Conservation (phyloP, 129 eudicot genomes). For the Tagetes erecta region DNA sequence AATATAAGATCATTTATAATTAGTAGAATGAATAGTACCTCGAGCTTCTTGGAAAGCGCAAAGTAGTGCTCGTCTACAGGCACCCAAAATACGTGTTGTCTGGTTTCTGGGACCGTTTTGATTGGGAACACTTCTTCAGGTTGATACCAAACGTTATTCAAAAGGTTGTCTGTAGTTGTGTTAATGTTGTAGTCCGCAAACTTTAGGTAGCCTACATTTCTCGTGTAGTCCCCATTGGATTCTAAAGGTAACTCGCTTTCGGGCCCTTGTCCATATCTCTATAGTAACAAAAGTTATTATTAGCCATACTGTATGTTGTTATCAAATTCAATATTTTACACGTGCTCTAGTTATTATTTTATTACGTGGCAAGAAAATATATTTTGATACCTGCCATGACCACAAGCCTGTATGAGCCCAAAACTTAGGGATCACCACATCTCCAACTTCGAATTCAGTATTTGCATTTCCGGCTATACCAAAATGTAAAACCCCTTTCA, state of each 20-base stretch:
- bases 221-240: conserved; percentile 57
- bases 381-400: conserved; percentile 55
- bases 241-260: conserved; percentile 44
- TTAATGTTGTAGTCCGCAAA: conserved; percentile 51
- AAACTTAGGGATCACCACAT: conserved; percentile 51
- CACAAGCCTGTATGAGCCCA: conserved; percentile 71
- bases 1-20: not conserved
- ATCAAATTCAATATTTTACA: not conserved
- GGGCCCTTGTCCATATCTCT: conserved; percentile 62
- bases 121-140: conserved; percentile 68
- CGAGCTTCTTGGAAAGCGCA: conserved; percentile 42
- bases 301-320: not conserved
- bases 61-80: conserved; percentile 53
- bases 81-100: conserved; percentile 72
- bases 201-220: conserved; percentile 43
- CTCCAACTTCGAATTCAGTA: conserved; percentile 51
- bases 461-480: conserved; percentile 66
- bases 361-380: not conserved
- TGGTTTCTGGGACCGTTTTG: conserved; percentile 52
- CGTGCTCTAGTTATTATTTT: not conserved
- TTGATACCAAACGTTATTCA: conserved; percentile 68
- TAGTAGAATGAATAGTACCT: conserved; percentile 37
- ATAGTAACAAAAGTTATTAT: not conserved
- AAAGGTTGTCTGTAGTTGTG: conserved; percentile 37
- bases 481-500: conserved; percentile 49